Percentiles rank a stretch among this genome's conserved stretches.
Evolutionary conservation across 495 filamentous ascomycete species (phyloP).

Genomic region (Talaromyces stipitatus): DNA sequence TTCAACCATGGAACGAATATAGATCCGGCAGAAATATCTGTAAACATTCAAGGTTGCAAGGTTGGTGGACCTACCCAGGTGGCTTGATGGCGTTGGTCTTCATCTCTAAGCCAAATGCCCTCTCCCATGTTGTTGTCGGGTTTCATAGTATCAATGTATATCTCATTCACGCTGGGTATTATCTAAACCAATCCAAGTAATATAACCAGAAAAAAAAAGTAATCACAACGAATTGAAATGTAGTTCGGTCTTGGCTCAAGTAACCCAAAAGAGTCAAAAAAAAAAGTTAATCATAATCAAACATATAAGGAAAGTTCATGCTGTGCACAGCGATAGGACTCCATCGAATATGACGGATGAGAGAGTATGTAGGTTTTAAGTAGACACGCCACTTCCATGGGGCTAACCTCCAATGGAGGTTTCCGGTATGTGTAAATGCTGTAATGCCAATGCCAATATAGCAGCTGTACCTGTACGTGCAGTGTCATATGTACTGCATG

Average conservation of each 20-base stretch:
- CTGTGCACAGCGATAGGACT: conserved; percentile 9
- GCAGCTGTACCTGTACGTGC: neutral
- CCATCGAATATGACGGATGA: neutral
- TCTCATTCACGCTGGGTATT: conserved; percentile 18
- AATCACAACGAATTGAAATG: conserved; percentile 1
- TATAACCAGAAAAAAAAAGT: neutral
- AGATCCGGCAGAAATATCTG: too few relatives aligned
- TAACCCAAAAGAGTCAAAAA: neutral
- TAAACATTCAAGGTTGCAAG: too few relatives aligned
- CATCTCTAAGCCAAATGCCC: too few relatives aligned
- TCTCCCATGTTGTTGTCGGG: too few relatives aligned
- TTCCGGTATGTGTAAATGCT: neutral
- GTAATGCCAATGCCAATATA: neutral
- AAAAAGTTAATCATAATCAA: neutral
- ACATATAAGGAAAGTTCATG: neutral
- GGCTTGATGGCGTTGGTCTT: too few relatives aligned
- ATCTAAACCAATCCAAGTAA: conserved; percentile 15
- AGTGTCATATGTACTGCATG: neutral
- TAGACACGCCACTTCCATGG: neutral
- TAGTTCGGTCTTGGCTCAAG: neutral
- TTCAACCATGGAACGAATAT: too few relatives aligned
- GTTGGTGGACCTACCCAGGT: too few relatives aligned
- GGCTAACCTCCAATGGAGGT: too few relatives aligned
- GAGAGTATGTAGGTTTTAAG: neutral
- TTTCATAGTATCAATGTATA: neutral